phyloP scores from a whole-genome alignment of 192 early-diverging fungal species.

The Backusella morwellensis region DNA sequence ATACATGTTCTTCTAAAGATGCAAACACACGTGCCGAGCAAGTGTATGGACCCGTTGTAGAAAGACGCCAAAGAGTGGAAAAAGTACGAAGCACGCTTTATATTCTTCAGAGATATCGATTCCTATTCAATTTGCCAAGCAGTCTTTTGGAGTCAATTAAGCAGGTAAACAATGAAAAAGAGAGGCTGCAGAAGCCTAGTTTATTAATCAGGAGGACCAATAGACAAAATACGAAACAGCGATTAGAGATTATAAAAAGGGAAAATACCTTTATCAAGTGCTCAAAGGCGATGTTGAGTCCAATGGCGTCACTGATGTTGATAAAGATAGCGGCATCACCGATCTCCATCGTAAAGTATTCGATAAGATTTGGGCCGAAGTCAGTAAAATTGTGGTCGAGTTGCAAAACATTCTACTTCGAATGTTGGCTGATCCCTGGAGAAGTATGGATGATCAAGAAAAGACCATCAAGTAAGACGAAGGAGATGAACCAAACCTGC shows the following conservation, averaged over 20 bases:
- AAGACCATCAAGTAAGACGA: constrained; percentile 70
- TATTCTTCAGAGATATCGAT: constrained; percentile 93
- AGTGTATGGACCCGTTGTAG: constrained; percentile 84
- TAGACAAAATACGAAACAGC: constrained; percentile 84
- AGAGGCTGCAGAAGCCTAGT: background rate
- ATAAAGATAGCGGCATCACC: constrained; percentile 24
- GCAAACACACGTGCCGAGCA: constrained; percentile 68
- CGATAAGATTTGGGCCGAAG: constrained; percentile 93
- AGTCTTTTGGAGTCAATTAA: constrained; percentile 80
- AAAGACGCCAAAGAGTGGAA: constrained; percentile 81
- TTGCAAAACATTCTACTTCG: constrained; percentile 73
- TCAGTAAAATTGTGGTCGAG: constrained; percentile 75
- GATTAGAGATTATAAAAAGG: constrained; percentile 96
- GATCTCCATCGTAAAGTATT: constrained; percentile 69
- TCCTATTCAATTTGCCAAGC: constrained; percentile 96
- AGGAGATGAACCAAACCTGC: background rate
- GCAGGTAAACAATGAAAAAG: constrained; percentile 49
- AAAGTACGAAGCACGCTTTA: constrained; percentile 87
- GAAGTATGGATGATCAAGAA: constrained; percentile 86
- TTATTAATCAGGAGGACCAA: background rate
- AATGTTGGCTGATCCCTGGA: constrained; percentile 73
- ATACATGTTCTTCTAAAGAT: constrained; percentile 38
- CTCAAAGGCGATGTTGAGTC: constrained; percentile 27
- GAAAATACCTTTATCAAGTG: constrained; percentile 73
- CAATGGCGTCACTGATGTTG: background rate